phyloP scores from a whole-genome alignment of 2,329 filamentous ascomycete species.

The Fusarium tjaetaba region DNA sequence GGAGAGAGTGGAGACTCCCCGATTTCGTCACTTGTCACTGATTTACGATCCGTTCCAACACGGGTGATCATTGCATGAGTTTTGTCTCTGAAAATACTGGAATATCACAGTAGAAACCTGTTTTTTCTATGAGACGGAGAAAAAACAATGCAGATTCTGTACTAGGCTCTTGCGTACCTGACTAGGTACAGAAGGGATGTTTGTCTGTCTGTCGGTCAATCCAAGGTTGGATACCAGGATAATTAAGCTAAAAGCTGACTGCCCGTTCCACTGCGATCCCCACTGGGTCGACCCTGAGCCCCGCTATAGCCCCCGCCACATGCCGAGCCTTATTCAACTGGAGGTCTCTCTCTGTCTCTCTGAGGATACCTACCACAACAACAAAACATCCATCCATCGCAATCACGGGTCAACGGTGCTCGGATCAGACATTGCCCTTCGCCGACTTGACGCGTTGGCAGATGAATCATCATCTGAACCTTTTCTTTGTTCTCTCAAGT shows the following conservation, averaged over 20 bases:
- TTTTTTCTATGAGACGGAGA: neutral
- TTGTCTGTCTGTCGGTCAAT: conserved; percentile 1
- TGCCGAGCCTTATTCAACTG: conserved; percentile 13
- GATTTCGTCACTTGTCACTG: neutral
- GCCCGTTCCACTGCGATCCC: neutral
- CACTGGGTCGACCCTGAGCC: conserved; percentile 14
- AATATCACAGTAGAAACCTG: neutral
- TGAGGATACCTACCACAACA: neutral
- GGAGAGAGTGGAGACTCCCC: conserved; percentile 18
- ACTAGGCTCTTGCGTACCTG: conserved; percentile 24
- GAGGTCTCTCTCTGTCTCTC: neutral
- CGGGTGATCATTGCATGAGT: neutral
- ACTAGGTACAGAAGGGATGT: neutral
- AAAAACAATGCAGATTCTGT: neutral
- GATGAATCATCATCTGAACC: neutral
- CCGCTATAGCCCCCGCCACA: conserved; percentile 5
- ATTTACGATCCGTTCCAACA: neutral
- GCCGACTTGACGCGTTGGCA: neutral
- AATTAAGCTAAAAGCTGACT: conserved; percentile 25
- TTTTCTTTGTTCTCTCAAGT: conserved; percentile 24
- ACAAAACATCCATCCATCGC: neutral
- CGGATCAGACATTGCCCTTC: conserved; percentile 28
- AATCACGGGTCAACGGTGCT: conserved; percentile 15
- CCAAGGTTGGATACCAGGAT: neutral
- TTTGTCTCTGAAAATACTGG: neutral